Evolutionary conservation across 306 rosid genomes (phyloP).

Genomic region (Glycine latifolia): DNA sequence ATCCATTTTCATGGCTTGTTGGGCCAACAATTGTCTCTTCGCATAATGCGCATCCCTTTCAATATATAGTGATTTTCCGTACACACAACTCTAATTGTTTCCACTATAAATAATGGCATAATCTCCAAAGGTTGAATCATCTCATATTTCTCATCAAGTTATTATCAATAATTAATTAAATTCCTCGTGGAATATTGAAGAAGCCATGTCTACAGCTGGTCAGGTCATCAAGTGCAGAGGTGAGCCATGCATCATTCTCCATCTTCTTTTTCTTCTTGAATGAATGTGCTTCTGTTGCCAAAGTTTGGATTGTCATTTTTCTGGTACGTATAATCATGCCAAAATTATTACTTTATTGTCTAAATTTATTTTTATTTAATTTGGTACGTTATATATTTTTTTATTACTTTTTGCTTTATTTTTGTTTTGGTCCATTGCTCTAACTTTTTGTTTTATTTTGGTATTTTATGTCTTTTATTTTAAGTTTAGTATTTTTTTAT

Average conservation of each 20-base stretch:
- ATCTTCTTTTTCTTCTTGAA: neutral
- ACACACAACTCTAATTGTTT: neutral
- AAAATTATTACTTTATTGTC: too few species aligned
- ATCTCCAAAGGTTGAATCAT: neutral
- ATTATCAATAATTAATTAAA: neutral
- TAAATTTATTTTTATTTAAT: too few species aligned
- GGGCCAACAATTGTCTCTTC: neutral
- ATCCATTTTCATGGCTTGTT: neutral
- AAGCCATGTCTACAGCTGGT: constrained; percentile 47
- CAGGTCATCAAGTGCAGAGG: constrained; percentile 65
- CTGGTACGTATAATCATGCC: too few species aligned
- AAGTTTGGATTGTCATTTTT: too few species aligned
- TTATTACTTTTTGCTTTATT: too few species aligned
- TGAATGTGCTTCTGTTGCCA: neutral
- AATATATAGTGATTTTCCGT: neutral
- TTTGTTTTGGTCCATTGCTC: too few species aligned
- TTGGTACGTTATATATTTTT: too few species aligned
- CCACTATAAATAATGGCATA: constrained; percentile 19
- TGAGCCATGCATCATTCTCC: neutral
- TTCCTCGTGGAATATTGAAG: neutral
- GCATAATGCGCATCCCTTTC: neutral
- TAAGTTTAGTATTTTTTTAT: too few species aligned
- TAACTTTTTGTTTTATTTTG: too few species aligned
- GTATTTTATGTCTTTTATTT: too few species aligned
- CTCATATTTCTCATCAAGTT: neutral